Conservation (phyloP, 169 alveolate species). For the Plasmodium coatneyi region DNA sequence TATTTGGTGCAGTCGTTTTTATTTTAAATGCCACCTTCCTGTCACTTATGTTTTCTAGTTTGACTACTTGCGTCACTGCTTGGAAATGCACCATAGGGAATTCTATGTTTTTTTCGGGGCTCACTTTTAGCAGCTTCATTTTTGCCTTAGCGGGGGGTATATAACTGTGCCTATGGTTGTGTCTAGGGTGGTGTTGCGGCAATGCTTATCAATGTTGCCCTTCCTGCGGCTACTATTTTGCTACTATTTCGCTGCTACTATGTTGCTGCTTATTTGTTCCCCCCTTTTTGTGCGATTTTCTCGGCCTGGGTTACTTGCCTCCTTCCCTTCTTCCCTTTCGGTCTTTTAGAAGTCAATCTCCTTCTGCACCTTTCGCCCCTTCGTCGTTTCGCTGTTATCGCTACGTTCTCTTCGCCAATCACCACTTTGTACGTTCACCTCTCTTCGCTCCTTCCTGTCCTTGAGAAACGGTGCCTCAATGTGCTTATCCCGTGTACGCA, state of each 20-base stretch:
- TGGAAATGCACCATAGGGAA: conserved; percentile 90
- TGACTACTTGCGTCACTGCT: conserved; percentile 86
- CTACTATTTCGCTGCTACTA: neutral
- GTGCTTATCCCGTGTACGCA: neutral
- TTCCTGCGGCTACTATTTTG: too few species aligned
- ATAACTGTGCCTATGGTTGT: too few species aligned
- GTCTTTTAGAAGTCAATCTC: neutral
- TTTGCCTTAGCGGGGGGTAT: neutral
- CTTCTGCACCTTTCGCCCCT: neutral
- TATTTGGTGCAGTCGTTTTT: conserved; percentile 91
- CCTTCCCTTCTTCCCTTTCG: neutral
- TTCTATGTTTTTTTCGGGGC: conserved; percentile 89
- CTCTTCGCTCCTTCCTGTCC: neutral
- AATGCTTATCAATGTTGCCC: too few species aligned
- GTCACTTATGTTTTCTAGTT: conserved; percentile 86
- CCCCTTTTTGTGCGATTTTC: neutral
- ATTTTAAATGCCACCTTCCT: conserved; percentile 89
- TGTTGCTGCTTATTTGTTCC: neutral
- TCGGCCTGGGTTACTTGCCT: neutral
- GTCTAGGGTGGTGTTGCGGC: neutral
- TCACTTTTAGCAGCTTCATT: conserved; percentile 83
- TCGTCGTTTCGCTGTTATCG: neutral
- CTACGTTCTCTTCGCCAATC: neutral
- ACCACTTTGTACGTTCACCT: neutral
- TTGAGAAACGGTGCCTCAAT: neutral